These are phyloP conservation scores for Coffea canephora DNA, from an alignment of 257 asterid species.

Conservation along the genomic window DNA sequence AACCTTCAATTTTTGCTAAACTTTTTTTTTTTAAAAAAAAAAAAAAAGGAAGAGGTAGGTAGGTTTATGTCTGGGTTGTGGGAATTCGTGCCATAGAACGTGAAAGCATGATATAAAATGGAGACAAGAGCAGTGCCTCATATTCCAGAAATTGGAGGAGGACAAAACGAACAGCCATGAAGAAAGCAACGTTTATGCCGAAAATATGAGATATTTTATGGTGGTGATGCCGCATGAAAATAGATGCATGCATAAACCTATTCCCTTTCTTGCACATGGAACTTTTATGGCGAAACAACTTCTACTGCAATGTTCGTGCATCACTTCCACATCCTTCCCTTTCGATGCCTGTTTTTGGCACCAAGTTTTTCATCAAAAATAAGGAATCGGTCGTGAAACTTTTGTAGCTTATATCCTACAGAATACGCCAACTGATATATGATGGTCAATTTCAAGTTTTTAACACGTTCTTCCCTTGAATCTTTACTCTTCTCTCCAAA, in stretches of 20 bases:
- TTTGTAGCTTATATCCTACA: neutral
- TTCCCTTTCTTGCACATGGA: neutral
- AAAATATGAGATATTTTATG: neutral
- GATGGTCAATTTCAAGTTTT: neutral
- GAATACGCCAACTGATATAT: neutral
- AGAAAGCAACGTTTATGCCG: neutral
- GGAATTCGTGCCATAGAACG: no score
- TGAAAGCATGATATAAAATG: no score
- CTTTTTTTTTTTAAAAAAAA: no score
- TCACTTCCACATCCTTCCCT: neutral
- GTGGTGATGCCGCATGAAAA: no score
- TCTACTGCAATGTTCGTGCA: neutral
- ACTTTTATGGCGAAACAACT: conserved; percentile 1
- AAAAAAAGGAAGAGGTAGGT: no score
- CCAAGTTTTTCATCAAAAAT: neutral
- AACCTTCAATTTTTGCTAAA: no score
- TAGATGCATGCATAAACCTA: neutral
- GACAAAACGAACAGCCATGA: no score
- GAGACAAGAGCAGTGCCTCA: no score
- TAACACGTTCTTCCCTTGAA: no score
- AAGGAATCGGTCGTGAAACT: neutral
- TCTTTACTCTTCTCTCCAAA: neutral
- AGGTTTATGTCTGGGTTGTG: no score
- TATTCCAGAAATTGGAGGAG: neutral
- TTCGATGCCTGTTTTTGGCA: neutral